These are phyloP conservation scores for Aspergillus fijiensis DNA, from an alignment of 2,329 filamentous ascomycete genomes.

Conservation along the genomic window DNA sequence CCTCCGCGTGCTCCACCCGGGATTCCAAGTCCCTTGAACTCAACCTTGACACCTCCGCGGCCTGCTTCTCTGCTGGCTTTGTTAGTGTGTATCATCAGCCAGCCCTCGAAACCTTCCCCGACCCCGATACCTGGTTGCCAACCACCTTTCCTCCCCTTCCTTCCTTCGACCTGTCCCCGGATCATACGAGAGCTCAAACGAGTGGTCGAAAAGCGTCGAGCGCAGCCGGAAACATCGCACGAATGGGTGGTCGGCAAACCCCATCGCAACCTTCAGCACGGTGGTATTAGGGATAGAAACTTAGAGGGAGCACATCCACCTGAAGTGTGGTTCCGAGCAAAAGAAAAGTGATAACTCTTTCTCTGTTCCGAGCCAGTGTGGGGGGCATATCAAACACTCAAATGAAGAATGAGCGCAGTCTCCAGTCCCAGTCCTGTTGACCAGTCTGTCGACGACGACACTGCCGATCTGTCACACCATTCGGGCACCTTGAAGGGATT, in stretches of 20 bases:
- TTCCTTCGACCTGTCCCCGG: neutral
- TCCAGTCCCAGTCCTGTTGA: constrained; percentile 25
- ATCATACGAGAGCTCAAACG: neutral
- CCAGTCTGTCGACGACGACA: constrained; percentile 28
- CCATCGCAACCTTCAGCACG: constrained; percentile 4
- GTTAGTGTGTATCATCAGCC: neutral
- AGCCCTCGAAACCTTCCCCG: neutral
- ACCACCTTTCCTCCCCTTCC: neutral
- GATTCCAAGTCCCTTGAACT: neutral
- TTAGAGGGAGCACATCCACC: neutral
- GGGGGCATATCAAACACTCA: constrained; percentile 8
- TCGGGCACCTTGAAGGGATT: constrained; percentile 14
- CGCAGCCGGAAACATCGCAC: neutral
- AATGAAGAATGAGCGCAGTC: constrained; percentile 35
- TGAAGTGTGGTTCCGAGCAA: neutral
- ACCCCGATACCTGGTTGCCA: neutral
- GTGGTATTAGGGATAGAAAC: constrained; percentile 1
- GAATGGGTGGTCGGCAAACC: constrained; percentile 3
- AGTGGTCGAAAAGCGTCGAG: neutral
- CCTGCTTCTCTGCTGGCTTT: neutral
- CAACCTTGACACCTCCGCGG: neutral
- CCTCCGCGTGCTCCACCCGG: neutral
- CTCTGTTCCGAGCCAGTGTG: neutral
- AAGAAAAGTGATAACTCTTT: constrained; percentile 1
- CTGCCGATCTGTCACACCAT: constrained; percentile 17